Evolutionary conservation across 2,329 filamentous ascomycete genomes (phyloP).

Genomic region (Colletotrichum lentis): DNA sequence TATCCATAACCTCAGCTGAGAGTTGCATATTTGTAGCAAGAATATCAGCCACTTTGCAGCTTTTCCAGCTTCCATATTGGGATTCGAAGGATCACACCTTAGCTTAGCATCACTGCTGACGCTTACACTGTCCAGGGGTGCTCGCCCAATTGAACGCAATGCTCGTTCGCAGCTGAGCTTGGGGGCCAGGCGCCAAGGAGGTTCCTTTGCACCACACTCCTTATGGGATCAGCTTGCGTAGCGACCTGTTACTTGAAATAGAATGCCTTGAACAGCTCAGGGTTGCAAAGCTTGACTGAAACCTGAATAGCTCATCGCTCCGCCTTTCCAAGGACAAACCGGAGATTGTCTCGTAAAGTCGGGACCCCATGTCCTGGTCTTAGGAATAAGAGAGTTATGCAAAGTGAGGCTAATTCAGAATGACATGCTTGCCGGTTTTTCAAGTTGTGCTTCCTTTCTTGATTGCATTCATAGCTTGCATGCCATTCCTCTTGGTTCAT

Average conservation of each 20-base stretch:
- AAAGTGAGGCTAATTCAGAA: too few species aligned
- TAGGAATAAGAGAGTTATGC: background rate
- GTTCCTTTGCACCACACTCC: background rate
- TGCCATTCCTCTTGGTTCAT: background rate
- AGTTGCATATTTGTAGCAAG: background rate
- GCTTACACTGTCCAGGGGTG: background rate
- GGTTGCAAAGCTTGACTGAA: background rate
- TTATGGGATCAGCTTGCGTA: background rate
- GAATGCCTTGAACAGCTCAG: too few species aligned
- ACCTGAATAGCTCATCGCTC: background rate
- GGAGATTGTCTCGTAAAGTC: background rate
- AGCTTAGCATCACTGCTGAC: background rate
- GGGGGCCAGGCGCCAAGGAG: slow-evolving; percentile 4
- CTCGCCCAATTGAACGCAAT: background rate
- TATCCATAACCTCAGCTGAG: background rate
- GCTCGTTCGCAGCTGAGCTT: background rate
- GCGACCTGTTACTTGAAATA: background rate
- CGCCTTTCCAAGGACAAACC: background rate
- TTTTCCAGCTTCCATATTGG: background rate
- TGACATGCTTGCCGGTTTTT: background rate
- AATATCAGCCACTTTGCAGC: background rate
- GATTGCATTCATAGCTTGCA: too few species aligned
- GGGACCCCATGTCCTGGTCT: background rate
- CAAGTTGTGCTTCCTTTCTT: background rate
- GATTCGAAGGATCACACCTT: background rate